Percentiles rank a stretch among this genome's conserved stretches.
These are phyloP conservation scores for Pelagophyceae sp. DNA, from an alignment of 352 stramenopile species.

Conservation along the genomic window DNA sequence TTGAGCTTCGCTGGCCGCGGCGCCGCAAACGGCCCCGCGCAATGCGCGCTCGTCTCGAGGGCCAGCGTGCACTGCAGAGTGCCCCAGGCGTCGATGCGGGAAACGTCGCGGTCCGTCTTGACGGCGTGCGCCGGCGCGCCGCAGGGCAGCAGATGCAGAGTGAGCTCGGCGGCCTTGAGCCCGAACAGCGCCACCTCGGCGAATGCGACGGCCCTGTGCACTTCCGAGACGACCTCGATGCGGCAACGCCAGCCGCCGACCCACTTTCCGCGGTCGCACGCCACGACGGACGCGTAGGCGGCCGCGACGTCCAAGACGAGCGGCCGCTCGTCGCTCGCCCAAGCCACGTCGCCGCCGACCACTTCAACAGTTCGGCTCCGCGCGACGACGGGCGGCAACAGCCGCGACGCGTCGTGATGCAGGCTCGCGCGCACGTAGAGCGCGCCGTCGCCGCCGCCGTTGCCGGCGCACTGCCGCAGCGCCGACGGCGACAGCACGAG, in stretches of 20 bases:
- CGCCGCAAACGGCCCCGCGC: too few species aligned
- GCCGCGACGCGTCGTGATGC: background rate
- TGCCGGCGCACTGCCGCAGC: too few species aligned
- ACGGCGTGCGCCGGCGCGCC: background rate
- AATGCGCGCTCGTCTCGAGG: background rate
- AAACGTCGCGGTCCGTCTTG: background rate
- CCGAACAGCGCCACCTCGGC: background rate
- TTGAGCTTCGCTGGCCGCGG: background rate
- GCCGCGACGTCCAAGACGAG: background rate
- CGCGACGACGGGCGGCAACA: background rate
- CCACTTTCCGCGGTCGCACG: background rate
- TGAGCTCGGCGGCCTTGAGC: background rate
- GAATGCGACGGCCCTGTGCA: background rate
- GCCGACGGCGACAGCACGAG: too few species aligned
- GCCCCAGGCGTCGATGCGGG: background rate
- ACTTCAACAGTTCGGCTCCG: background rate
- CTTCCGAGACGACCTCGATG: background rate
- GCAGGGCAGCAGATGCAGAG: too few species aligned
- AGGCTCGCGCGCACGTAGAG: background rate
- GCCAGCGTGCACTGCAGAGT: background rate
- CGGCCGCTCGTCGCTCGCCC: too few species aligned
- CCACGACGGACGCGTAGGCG: background rate
- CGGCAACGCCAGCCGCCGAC: background rate
- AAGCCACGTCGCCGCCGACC: too few species aligned
- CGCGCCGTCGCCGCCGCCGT: background rate